Percentiles rank a stretch among this genome's conserved stretches.
These are phyloP conservation scores for Areca catechu DNA, from an alignment of 176 grass and related monocot genomes.

Conservation along the genomic window DNA sequence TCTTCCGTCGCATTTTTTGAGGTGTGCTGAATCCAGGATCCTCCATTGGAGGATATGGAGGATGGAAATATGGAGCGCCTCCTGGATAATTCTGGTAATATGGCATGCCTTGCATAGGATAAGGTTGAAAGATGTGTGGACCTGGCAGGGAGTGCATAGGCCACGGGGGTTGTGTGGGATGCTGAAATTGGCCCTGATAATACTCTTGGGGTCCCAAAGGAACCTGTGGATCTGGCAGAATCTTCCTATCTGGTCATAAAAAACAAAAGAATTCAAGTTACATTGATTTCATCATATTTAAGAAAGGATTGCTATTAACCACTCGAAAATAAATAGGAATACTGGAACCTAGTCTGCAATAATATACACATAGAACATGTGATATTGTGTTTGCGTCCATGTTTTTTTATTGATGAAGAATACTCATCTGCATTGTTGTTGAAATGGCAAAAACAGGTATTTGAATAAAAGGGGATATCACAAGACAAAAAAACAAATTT, in stretches of 20 bases:
- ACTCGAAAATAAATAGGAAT: too few relatives aligned
- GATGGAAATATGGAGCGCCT: slow-evolving; percentile 44
- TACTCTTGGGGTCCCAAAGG: slow-evolving; percentile 9
- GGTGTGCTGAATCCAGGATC: slow-evolving; percentile 44
- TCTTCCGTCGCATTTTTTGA: slow-evolving; percentile 38
- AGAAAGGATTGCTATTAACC: background rate
- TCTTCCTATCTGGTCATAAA: slow-evolving; percentile 14
- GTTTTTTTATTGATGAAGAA: too few relatives aligned
- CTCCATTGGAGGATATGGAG: slow-evolving; percentile 63
- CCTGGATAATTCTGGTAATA: slow-evolving; percentile 75
- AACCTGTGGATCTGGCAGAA: background rate
- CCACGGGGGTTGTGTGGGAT: slow-evolving; percentile 69
- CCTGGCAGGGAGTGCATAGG: slow-evolving; percentile 70
- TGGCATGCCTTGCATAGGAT: slow-evolving; percentile 73
- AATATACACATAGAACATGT: too few relatives aligned
- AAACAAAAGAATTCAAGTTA: background rate
- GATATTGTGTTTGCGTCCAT: too few relatives aligned
- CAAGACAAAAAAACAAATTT: too few relatives aligned
- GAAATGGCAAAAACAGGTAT: too few relatives aligned
- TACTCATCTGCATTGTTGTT: too few relatives aligned
- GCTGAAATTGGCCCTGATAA: slow-evolving; percentile 55
- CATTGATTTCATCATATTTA: background rate
- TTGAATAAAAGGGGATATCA: too few relatives aligned
- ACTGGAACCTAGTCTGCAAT: too few relatives aligned
- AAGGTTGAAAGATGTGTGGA: slow-evolving; percentile 41